Evolutionary conservation across 176 grass and related monocot species (phyloP).

Genomic region (Paspalum vaginatum): DNA sequence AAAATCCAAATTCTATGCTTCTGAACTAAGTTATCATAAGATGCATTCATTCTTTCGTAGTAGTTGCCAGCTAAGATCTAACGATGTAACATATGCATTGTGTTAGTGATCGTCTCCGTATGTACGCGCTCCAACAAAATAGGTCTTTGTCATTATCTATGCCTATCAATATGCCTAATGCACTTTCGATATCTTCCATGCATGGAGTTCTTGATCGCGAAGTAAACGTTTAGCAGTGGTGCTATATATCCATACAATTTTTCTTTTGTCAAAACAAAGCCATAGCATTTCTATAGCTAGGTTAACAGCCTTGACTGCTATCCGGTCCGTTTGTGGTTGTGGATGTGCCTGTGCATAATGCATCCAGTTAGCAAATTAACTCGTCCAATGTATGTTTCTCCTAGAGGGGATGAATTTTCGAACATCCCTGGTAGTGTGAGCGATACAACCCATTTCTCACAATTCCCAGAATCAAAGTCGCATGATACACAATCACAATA

Average conservation of each 20-base stretch:
- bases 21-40: neutral
- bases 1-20: constrained; percentile 36
- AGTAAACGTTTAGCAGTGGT: neutral
- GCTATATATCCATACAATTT: no score
- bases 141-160: neutral
- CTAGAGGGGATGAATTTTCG: no score
- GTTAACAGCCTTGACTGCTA: neutral
- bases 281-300: neutral
- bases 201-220: constrained; percentile 8
- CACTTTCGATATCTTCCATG: neutral
- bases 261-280: no score
- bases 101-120: neutral
- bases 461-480: no score
- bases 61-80: constrained; percentile 1
- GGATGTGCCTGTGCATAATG: no score
- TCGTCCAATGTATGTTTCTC: no score
- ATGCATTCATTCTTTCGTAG: neutral
- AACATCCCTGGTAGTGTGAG: no score
- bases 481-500: no score
- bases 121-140: neutral
- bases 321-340: neutral
- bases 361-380: no score
- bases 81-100: constrained; percentile 7
- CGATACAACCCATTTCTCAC: no score
- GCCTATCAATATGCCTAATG: neutral